Evolutionary conservation across 768 basidiomycete genomes (phyloP), one percentile per base, ranked within the genome.

Genomic region (Mycena polygramma): DNA sequence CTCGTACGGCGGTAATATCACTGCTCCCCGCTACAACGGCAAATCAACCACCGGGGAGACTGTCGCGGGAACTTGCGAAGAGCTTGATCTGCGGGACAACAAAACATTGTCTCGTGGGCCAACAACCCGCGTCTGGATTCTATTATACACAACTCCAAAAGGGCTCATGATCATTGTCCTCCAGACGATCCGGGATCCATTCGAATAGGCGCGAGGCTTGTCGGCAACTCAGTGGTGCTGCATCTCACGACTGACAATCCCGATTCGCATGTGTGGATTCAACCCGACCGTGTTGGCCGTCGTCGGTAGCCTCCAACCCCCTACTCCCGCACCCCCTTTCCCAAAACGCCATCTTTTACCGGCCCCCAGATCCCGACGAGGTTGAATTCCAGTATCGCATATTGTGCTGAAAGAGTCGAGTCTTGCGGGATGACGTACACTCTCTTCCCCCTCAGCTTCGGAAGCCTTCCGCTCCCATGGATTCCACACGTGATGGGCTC

Each of bases 151-250:
- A 37, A n/a, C 37, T 48, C 59, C 39, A 55, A 36, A 57, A 46
- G 15, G 30, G 46, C 46, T 2, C 46, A 35, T 57, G 60, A 62
- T 68, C 4, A n/a, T 55, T 62, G 36, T 66, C 26, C 41, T 26
- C 48, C 15, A 20, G 36, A 13, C 22, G 59, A 62, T 55, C 60
- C 46, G 60, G 49, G 35, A 30, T 22, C 37, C 41, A 60, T 46
- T 43, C 30, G 13, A 66, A 48, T 30, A 19, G 30, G 62, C 68
- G 63, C 46, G 62, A 63, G 68, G 68, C 68, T 51, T 35, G 45
- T 52, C 61, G 62, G 61, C 57, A 35, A 49, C 22, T 68, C 52
- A 68, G 66, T 59, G 67, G 17, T 59, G 63, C 61, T 46, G 13
- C 48, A 60, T 69, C 62, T 58, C 55, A 41, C 57, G 22, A 36